These are phyloP conservation scores for Serendipita sp. DNA, from an alignment of 768 basidiomycete species.

Conservation along the genomic window DNA sequence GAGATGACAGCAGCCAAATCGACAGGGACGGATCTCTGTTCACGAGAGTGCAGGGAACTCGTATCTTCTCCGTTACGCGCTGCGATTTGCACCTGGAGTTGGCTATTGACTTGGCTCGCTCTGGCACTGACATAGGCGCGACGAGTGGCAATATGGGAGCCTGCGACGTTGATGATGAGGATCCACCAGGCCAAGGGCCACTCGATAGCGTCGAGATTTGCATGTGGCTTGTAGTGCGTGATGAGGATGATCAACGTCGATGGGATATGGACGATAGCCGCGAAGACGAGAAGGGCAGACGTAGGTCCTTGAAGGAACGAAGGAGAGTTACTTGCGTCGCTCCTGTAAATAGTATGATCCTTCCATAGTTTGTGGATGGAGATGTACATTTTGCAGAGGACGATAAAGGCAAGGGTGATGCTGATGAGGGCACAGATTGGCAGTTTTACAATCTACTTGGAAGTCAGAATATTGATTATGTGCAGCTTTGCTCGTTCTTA, in stretches of 20 bases:
- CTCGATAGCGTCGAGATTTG: not conserved
- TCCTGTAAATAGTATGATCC: not conserved
- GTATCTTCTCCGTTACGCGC: not conserved
- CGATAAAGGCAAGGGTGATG: not conserved
- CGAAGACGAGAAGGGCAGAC: slow-evolving; percentile 2
- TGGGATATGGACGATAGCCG: not conserved
- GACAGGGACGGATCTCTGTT: not conserved
- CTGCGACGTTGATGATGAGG: not conserved
- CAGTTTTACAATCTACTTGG: not conserved
- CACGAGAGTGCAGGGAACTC: not conserved
- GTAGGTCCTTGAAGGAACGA: slow-evolving; percentile 3
- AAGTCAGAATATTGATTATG: not conserved
- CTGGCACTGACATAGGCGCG: not conserved
- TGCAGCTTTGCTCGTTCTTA: not conserved
- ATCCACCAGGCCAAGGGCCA: slow-evolving; percentile 5
- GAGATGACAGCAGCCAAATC: slow-evolving; percentile 1
- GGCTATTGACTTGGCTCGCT: not conserved
- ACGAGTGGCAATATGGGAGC: not conserved
- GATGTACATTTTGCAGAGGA: not conserved
- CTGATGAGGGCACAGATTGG: not conserved
- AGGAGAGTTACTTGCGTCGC: not conserved
- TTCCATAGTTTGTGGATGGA: not conserved
- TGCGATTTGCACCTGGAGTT: not conserved
- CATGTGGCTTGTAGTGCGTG: not conserved
- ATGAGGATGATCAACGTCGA: not conserved